Conservation (phyloP, 805 yeast genomes). For the Pichia scutulata region DNA sequence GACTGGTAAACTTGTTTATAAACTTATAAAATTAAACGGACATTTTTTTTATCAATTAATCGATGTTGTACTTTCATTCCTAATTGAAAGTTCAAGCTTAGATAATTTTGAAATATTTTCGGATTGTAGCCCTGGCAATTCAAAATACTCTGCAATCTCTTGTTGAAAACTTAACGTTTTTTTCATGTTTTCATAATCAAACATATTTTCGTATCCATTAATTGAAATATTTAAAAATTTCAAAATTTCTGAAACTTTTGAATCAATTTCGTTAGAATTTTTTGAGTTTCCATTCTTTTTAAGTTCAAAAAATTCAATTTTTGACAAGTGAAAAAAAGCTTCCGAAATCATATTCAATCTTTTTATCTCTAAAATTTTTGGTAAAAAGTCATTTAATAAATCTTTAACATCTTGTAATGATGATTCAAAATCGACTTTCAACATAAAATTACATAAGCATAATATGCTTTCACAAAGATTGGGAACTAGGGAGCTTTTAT, state of each 20-base stretch:
- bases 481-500: slow-evolving; percentile 37
- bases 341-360: slow-evolving; percentile 33
- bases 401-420: slow-evolving; percentile 34
- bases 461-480: slow-evolving; percentile 41
- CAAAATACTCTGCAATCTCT: slow-evolving; percentile 25
- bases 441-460: slow-evolving; percentile 37
- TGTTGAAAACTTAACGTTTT: slow-evolving; percentile 35
- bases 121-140: background rate
- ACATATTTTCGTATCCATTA: slow-evolving; percentile 34
- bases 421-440: slow-evolving; percentile 26
- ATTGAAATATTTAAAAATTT: slow-evolving; percentile 37
- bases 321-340: slow-evolving; percentile 30
- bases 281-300: background rate
- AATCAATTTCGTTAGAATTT: background rate
- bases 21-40: background rate
- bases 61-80: background rate
- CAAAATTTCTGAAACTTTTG: slow-evolving; percentile 26
- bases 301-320: slow-evolving; percentile 14
- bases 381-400: slow-evolving; percentile 36
- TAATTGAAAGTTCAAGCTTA: background rate
- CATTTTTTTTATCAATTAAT: background rate
- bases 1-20: slow-evolving; percentile 15
- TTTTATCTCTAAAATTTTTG: slow-evolving; percentile 35
- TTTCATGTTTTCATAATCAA: slow-evolving; percentile 32
- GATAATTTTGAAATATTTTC: background rate